Conservation (phyloP, 176 grass and related monocot species). For the Elymus sibiricus region DNA sequence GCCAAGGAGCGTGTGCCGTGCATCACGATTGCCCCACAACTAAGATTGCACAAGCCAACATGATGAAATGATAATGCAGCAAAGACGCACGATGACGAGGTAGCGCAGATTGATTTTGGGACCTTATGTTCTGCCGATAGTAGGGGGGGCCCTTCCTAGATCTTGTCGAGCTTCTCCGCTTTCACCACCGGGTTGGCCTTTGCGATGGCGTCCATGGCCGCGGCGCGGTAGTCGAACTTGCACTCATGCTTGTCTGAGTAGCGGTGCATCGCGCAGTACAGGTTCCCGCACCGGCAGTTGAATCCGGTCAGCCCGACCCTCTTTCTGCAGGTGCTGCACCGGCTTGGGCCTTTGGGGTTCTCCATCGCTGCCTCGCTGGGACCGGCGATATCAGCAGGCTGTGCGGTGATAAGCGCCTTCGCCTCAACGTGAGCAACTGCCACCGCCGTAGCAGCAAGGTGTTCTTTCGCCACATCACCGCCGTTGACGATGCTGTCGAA, state of each 20-base stretch:
- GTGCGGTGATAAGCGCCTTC: slow-evolving; percentile 11
- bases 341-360: slow-evolving; percentile 60
- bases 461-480: slow-evolving; percentile 39
- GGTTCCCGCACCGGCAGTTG: slow-evolving; percentile 84
- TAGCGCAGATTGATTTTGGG: not conserved
- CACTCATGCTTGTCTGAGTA: slow-evolving; percentile 93
- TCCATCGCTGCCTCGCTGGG: slow-evolving; percentile 9
- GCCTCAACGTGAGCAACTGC: slow-evolving; percentile 38
- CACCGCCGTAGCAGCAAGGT: slow-evolving; percentile 1
- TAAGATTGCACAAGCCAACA: slow-evolving; percentile 33
- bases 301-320: slow-evolving; percentile 84
- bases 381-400: slow-evolving; percentile 31
- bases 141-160: slow-evolving; percentile 32
- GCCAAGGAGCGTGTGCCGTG: slow-evolving; percentile 26
- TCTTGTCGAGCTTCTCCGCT: slow-evolving; percentile 96
- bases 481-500: slow-evolving; percentile 87
- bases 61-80: slow-evolving; percentile 41
- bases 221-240: slow-evolving; percentile 81
- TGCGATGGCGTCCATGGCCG: slow-evolving; percentile 81
- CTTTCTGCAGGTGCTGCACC: slow-evolving; percentile 70
- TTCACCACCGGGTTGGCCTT: slow-evolving; percentile 96
- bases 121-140: not conserved
- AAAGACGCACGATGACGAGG: slow-evolving; percentile 15
- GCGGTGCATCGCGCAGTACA: slow-evolving; percentile 68
- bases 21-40: slow-evolving; percentile 36